Evolutionary conservation across 2,329 filamentous ascomycete genomes (phyloP), one percentile per base, ranked within the genome.

Genomic region (Colletotrichum musicola): DNA sequence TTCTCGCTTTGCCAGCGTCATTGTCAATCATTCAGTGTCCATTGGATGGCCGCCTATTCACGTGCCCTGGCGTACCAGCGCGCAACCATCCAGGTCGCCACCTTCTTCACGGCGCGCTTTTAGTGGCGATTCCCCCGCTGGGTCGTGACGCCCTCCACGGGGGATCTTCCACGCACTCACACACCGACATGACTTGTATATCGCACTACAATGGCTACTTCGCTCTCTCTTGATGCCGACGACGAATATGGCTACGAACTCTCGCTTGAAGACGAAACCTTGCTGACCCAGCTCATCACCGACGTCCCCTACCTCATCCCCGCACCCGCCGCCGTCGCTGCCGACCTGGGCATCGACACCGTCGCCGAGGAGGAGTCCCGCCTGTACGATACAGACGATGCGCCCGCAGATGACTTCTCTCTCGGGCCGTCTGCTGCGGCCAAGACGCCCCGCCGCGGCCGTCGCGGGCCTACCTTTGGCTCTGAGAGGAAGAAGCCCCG

Each of bases 171-270:
- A 25, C 22, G 38, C 22, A 20, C 18, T 16, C n/a, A 53, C 4
- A 4, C 20, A 40, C 2, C 53, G 59, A 64, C 60, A 64, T 69
- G 70, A 27, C 18, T 57, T 38, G 4, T 0, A 9, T 14, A 12
- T 25, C n/a, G 22, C 30, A 46, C 25, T 18, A 58, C 30, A 10
- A 72, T 72, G 70, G 58, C 68, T 53, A 30, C 22, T 30, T 49
- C 59, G 42, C 44, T 59, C 38, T 51, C 35, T 22, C 61, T 61
- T 65, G 79, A 81, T 69, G 78, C 75, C 69, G 80, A 83, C 70
- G 79, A 77, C 72, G 82, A 85, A 50, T 86, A 83, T 74, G 82
- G 78, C 65, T 85, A 83, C 72, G 81, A 85, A 71, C 77, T 85
- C 50, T 82, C 83, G 3, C 71, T 75, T 1, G 84, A 86, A 30